phyloP scores from a whole-genome alignment of 2,329 filamentous ascomycete genomes.

The Plenodomus lindquistii region DNA sequence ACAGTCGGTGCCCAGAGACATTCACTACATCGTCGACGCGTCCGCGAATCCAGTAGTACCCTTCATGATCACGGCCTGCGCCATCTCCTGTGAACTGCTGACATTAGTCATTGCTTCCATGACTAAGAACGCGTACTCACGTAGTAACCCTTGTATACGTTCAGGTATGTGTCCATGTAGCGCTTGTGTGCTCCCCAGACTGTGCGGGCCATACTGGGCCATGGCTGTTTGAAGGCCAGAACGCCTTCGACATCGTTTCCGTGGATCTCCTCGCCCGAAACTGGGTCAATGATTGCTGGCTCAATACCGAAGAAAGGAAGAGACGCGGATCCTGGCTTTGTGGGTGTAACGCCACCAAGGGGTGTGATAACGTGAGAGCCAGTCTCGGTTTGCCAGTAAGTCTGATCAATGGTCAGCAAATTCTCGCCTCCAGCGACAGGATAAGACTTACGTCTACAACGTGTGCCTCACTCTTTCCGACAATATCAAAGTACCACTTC shows the following conservation, averaged over 20 bases:
- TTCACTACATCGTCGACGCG: constrained; percentile 99
- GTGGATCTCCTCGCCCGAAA: constrained; percentile 88
- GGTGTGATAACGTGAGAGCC: constrained; percentile 96
- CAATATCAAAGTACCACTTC: constrained; percentile 98
- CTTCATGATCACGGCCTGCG: constrained; percentile 93
- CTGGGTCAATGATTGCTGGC: constrained; percentile 94
- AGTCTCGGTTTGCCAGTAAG: constrained; percentile 99
- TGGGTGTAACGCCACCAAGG: constrained; percentile 88
- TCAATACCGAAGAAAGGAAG: constrained; percentile 98
- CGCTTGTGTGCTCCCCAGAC: constrained; percentile 98
- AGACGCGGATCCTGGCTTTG: constrained; percentile 94
- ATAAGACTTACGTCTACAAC: constrained; percentile 79
- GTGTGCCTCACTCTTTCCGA: constrained; percentile 91
- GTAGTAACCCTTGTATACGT: constrained; percentile 98
- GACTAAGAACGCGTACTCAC: constrained; percentile 58
- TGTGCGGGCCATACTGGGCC: constrained; percentile 98
- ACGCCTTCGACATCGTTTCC: constrained; percentile 98
- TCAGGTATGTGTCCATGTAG: constrained; percentile 98
- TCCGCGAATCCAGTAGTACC: constrained; percentile 99
- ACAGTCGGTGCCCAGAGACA: constrained; percentile 92
- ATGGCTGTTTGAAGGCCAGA: constrained; percentile 93
- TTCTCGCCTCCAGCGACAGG: background rate
- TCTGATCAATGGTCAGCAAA: constrained; percentile 59
- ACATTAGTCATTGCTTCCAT: constrained; percentile 17
- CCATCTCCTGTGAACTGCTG: constrained; percentile 85